A percentile compares a stretch with the other conserved stretches of the same genome.
Evolutionary conservation across 257 asterid species (phyloP).

Genomic region (Petunia axillaris): DNA sequence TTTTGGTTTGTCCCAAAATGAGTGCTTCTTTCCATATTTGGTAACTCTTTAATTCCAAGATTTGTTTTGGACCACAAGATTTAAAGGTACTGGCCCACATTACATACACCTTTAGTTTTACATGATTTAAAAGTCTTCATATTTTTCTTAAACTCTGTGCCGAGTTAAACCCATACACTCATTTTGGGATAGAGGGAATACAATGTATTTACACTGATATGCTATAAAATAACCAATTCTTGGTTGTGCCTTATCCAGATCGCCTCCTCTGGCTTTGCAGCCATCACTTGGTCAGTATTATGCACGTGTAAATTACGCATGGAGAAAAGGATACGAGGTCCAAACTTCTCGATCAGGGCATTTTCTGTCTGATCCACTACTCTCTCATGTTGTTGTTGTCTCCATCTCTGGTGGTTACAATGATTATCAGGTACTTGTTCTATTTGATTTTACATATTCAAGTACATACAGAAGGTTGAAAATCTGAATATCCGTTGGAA

Average conservation of each 20-base stretch:
- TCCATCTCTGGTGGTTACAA: constrained; percentile 96
- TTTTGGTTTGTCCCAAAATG: no score
- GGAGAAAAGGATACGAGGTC: constrained; percentile 86
- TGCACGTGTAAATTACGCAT: constrained; percentile 70
- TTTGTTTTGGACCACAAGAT: no score
- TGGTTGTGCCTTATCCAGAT: constrained; percentile 53
- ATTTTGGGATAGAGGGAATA: no score
- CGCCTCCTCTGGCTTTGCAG: constrained; percentile 88
- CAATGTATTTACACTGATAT: constrained; percentile 27
- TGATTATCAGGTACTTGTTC: constrained; percentile 82
- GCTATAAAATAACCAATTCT: constrained; percentile 27
- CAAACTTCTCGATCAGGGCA: constrained; percentile 67
- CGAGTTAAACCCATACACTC: no score
- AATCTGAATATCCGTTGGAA: constrained; percentile 20
- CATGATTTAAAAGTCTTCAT: no score
- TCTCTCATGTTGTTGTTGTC: constrained; percentile 70
- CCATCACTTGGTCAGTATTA: constrained; percentile 93
- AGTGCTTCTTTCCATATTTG: no score
- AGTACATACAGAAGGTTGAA: constrained; percentile 14
- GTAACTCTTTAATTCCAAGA: no score
- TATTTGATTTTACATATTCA: constrained; percentile 27
- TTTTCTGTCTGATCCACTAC: constrained; percentile 59
- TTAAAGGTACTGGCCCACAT: no score
- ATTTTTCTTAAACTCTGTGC: no score
- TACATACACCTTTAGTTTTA: no score